Conservation (phyloP, 768 basidiomycete species). For the Phylloporus arenicola region DNA sequence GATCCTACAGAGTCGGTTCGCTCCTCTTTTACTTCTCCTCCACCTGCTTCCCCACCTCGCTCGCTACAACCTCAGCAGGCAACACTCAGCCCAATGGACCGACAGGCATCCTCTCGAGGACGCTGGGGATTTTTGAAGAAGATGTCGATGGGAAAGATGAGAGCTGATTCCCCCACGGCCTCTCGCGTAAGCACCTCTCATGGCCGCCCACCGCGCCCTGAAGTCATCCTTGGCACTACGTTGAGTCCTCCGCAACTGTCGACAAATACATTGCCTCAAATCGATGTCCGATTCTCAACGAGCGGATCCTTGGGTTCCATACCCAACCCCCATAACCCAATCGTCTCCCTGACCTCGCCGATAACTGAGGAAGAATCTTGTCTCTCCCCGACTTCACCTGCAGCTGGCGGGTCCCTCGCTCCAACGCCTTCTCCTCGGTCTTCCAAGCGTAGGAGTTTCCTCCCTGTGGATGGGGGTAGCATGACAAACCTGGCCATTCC, state of each 20-base stretch:
- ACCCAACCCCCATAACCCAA: constrained; percentile 28
- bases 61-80: constrained; percentile 9
- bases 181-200: constrained; percentile 36
- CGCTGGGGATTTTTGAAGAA: constrained; percentile 97
- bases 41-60: constrained; percentile 27
- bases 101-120: constrained; percentile 33
- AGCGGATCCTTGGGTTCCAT: constrained; percentile 57
- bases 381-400: constrained; percentile 2
- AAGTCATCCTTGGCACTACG: constrained; percentile 12
- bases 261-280: constrained; percentile 47
- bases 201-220: constrained; percentile 13
- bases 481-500: constrained; percentile 57
- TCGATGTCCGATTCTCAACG: constrained; percentile 69
- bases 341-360: constrained; percentile 24
- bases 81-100: constrained; percentile 22
- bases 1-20: constrained; percentile 10
- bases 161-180: constrained; percentile 47
- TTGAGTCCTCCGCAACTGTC: constrained; percentile 28
- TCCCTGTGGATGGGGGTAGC: constrained; percentile 73
- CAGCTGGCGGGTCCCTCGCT: constrained; percentile 32
- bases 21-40: constrained; percentile 24
- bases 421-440: constrained; percentile 43
- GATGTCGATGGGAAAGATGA: constrained; percentile 96
- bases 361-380: constrained; percentile 18
- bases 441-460: constrained; percentile 79